phyloP scores from a whole-genome alignment of 306 rosid genomes.

The Alnus glutinosa region DNA sequence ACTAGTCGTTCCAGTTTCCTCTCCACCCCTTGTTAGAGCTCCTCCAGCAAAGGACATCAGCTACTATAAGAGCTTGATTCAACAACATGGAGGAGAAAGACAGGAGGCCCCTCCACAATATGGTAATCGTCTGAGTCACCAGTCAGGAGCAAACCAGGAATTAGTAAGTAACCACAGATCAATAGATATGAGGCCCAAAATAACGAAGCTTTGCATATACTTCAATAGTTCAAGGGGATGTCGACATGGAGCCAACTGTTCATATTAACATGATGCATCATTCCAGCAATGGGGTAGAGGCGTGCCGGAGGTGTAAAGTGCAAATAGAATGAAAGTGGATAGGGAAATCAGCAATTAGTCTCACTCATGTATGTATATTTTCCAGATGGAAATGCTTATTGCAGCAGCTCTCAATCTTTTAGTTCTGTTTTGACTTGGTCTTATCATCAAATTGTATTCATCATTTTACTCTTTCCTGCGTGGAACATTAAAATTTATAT shows the following conservation, averaged over 20 bases:
- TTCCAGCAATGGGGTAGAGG: slow-evolving; percentile 56
- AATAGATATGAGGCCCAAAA: slow-evolving; percentile 67
- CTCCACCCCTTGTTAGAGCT: slow-evolving; percentile 37
- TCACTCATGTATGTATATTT: slow-evolving; percentile 37
- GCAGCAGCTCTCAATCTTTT: slow-evolving; percentile 33
- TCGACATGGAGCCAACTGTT: slow-evolving; percentile 79
- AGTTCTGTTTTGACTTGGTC: slow-evolving; percentile 21
- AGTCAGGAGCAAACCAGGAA: slow-evolving; percentile 51
- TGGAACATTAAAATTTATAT: slow-evolving; percentile 3
- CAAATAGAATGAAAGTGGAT: slow-evolving; percentile 83
- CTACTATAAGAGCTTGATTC: slow-evolving; percentile 91
- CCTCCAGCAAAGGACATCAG: slow-evolving; percentile 62
- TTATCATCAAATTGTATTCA: slow-evolving; percentile 23
- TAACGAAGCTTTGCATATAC: slow-evolving; percentile 89
- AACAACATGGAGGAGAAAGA: slow-evolving; percentile 88
- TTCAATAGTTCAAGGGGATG: slow-evolving; percentile 91
- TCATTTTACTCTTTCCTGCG: slow-evolving; percentile 7
- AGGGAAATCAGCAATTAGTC: slow-evolving; percentile 75
- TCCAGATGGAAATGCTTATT: slow-evolving; percentile 27
- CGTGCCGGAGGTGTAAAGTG: slow-evolving; percentile 46
- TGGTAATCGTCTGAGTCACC: slow-evolving; percentile 45
- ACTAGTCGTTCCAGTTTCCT: slow-evolving; percentile 36
- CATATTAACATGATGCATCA: slow-evolving; percentile 74
- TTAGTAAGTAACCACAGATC: slow-evolving; percentile 43
- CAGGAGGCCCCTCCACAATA: slow-evolving; percentile 55